phyloP scores from a whole-genome alignment of 192 early-diverging fungal genomes.

The Chytriomyces hyalinus region DNA sequence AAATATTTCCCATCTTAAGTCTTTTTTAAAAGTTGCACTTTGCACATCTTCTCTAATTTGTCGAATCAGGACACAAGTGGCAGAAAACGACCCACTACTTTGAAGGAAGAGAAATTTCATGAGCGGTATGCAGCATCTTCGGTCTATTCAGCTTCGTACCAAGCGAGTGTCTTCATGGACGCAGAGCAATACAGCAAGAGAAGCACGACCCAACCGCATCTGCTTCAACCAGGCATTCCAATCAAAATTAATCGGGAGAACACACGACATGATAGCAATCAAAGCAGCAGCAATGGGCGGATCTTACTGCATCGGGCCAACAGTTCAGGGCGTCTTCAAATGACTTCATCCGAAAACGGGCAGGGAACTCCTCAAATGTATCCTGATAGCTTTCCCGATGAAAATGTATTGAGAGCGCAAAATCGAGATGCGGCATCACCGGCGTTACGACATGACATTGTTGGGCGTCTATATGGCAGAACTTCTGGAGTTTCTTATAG shows the following conservation, averaged over 20 bases:
- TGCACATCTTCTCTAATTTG: background rate
- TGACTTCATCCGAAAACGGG: no score
- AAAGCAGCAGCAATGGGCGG: no score
- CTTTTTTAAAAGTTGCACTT: no score
- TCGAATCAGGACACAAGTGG: background rate
- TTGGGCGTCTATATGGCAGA: no score
- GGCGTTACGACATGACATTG: no score
- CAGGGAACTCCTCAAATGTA: no score
- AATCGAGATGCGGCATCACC: no score
- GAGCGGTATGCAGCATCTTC: background rate
- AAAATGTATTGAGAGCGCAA: no score
- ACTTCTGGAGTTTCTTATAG: no score
- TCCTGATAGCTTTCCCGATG: no score
- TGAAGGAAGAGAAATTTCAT: background rate
- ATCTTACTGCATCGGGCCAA: background rate
- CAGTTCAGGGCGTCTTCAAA: background rate
- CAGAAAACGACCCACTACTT: background rate
- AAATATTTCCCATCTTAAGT: background rate
- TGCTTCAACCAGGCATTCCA: background rate
- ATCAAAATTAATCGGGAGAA: background rate
- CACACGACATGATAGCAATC: no score
- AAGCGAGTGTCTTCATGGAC: background rate
- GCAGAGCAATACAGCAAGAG: background rate
- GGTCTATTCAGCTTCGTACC: background rate
- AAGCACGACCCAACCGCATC: background rate